Conservation (phyloP, 306 rosid genomes). For the Quercus robur region DNA sequence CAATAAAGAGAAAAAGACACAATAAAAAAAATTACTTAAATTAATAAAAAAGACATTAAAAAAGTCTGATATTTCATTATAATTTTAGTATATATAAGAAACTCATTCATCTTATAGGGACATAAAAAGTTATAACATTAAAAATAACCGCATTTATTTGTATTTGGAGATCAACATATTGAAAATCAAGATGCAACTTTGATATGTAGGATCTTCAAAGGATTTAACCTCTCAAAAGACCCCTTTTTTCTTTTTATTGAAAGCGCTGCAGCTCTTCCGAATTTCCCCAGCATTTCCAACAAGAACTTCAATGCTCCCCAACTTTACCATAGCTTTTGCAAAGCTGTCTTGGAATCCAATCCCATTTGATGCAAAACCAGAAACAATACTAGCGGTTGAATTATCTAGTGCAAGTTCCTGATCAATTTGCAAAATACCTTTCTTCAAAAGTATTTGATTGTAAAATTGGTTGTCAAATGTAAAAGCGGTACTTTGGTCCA, state of each 20-base stretch:
- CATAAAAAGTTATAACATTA: too few relatives aligned
- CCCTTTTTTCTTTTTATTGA: not conserved
- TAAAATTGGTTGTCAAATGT: conserved; percentile 44
- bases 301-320: conserved; percentile 40
- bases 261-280: conserved; percentile 48
- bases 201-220: too few relatives aligned
- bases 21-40: too few relatives aligned
- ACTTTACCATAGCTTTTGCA: conserved; percentile 41
- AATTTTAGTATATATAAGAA: too few relatives aligned
- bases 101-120: too few relatives aligned
- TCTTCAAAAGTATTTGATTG: conserved; percentile 20
- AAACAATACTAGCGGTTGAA: conserved; percentile 21
- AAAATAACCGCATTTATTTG: too few relatives aligned
- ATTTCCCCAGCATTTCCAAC: conserved; percentile 42
- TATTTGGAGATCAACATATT: too few relatives aligned
- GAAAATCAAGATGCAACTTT: too few relatives aligned
- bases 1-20: too few relatives aligned
- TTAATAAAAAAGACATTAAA: too few relatives aligned
- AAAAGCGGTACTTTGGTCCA: conserved; percentile 50
- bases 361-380: conserved; percentile 21
- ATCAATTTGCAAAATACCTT: conserved; percentile 45
- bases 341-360: conserved; percentile 26
- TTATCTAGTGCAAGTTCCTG: conserved; percentile 43
- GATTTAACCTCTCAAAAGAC: not conserved
- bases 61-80: too few relatives aligned